These are phyloP conservation scores for Stylosanthes scabra DNA, from an alignment of 331 rosid species.

Conservation along the genomic window DNA sequence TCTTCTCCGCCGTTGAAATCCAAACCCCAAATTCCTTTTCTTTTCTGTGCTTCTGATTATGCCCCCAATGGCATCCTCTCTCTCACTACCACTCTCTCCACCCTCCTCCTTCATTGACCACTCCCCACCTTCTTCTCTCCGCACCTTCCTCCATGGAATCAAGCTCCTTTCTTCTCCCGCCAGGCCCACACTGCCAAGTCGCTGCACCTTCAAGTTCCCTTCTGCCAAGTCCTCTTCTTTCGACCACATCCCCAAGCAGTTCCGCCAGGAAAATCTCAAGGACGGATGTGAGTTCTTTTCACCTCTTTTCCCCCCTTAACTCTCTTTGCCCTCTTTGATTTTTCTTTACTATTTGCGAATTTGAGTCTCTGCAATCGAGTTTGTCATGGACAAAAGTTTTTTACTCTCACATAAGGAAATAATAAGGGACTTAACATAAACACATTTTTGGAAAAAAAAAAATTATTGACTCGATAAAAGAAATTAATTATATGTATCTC, in stretches of 20 bases:
- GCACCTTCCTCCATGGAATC: conserved; percentile 58
- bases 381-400: too few relatives aligned
- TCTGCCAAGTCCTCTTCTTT: conserved; percentile 60
- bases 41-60: neutral
- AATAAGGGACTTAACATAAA: too few relatives aligned
- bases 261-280: conserved; percentile 80
- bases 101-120: conserved; percentile 34
- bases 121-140: conserved; percentile 19
- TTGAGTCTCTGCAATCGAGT: neutral
- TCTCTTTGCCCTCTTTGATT: conserved; percentile 15
- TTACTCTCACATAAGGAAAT: too few relatives aligned
- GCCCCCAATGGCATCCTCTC: conserved; percentile 64
- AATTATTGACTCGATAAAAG: too few relatives aligned
- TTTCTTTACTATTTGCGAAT: neutral
- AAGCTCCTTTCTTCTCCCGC: conserved; percentile 43
- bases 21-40: neutral
- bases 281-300: conserved; percentile 77
- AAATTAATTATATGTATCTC: too few relatives aligned
- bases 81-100: conserved; percentile 50
- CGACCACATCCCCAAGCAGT: conserved; percentile 79
- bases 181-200: conserved; percentile 28
- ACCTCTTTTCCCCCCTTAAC: conserved; percentile 5
- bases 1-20: conserved; percentile 26
- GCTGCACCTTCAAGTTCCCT: conserved; percentile 49
- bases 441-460: too few relatives aligned